Conservation (phyloP, 129 eudicot genomes). For the Escallonia rubra region DNA sequence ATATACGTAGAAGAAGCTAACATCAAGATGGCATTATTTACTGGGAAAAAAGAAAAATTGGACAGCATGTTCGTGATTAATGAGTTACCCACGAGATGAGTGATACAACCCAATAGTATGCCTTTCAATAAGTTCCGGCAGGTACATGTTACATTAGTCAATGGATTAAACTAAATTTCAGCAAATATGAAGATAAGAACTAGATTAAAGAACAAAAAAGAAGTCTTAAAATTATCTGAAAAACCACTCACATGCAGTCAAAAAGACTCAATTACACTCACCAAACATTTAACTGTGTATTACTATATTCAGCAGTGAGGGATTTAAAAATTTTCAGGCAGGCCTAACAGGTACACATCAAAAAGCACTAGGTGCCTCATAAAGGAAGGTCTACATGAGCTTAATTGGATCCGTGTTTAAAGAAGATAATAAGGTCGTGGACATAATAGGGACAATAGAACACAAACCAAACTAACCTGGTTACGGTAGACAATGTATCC, state of each 20-base stretch:
- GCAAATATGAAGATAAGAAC: no score
- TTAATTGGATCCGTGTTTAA: neutral
- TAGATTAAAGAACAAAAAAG: no score
- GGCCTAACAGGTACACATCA: neutral
- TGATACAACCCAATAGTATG: neutral
- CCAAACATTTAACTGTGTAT: no score
- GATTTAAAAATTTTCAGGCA: neutral
- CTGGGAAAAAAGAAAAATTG: no score
- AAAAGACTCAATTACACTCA: no score
- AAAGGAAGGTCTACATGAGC: neutral
- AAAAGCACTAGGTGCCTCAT: neutral
- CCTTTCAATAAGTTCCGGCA: neutral
- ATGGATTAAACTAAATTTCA: no score
- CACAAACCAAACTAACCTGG: constrained; percentile 54
- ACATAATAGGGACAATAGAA: no score
- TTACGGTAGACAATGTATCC: constrained; percentile 73
- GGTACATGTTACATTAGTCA: neutral
- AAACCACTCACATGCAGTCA: no score
- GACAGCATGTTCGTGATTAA: no score
- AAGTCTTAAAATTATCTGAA: no score
- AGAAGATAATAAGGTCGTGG: neutral
- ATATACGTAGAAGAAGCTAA: no score
- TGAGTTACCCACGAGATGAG: neutral
- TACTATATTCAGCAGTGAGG: neutral
- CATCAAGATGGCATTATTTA: no score